Evolutionary conservation across 192 early-diverging fungal species (phyloP), one percentile per base, ranked within the genome.

Genomic region (Backusella luteola): DNA sequence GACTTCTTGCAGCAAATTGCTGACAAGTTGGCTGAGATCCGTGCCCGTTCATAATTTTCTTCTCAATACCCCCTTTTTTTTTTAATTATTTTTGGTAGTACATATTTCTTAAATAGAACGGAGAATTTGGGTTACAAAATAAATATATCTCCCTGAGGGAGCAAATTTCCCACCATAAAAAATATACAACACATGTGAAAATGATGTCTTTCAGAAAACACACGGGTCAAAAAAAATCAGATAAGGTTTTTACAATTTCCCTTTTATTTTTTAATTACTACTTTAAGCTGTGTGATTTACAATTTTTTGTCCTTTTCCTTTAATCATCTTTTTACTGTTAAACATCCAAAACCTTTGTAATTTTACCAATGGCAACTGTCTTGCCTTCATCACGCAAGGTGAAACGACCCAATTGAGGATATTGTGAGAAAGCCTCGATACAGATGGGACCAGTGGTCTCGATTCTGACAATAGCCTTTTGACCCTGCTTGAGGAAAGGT

Each of bases 351-450:
- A 99, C 83, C 88, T 95, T 96, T 67, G 92, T 91, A 63, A 99
- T 86, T 84, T 96, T 96, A 75, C 98, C 98, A 72, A 99, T 93
- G 38, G 97, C 98, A 81, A 96, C 90, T n/a, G 95, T 96, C 80
- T 91, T 91, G 76, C 95, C 96, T 88, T 99, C 97, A 79, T 98
- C 97, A 77, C 98, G 93, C 34, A 99, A 87, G n/a, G 97, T 99
- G 85, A 99, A 99, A 66, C 98, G 91, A 46, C 98, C 98, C 11
- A 99, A 84, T 79, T 97, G 96, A 52, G 94, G 92, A 72, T 94
- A 92, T 29, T 95, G 93, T 19, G 86, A 86, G 84, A 92, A 99
- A 34, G 90, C 86, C 81, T 99, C 98, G 11, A 97, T 83, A 76
- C 96, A 97, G 23, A 98, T 83, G 11, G 93, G 86, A 68, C 90